Percentiles rank a stretch among this genome's conserved stretches.
phyloP scores from a whole-genome alignment of 2,329 filamentous ascomycete genomes.

The Penicillium sp. region DNA sequence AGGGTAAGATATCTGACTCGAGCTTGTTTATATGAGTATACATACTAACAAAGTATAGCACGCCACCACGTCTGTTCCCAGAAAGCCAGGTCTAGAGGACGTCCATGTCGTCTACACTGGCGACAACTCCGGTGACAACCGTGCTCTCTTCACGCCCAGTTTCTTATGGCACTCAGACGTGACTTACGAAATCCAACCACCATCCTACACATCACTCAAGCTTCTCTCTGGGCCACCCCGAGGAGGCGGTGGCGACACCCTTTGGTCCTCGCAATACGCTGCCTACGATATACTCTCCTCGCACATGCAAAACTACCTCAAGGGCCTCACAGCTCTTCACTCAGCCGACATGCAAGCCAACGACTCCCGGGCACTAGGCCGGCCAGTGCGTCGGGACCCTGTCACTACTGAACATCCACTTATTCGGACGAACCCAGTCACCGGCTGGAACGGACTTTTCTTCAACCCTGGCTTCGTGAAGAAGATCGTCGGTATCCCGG shows the following conservation, averaged over 20 bases:
- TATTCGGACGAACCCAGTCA: constrained; percentile 53
- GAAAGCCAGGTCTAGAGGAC: constrained; percentile 44
- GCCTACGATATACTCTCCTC: constrained; percentile 50
- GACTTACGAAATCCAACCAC: constrained; percentile 51
- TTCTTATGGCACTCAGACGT: constrained; percentile 52
- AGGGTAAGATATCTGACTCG: constrained; percentile 26
- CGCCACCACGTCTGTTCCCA: constrained; percentile 47
- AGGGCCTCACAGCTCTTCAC: constrained; percentile 49
- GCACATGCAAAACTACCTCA: constrained; percentile 51
- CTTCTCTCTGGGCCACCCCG: constrained; percentile 46
- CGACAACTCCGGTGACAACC: constrained; percentile 46
- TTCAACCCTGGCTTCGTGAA: constrained; percentile 53
- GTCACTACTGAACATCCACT: constrained; percentile 50
- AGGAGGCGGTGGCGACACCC: constrained; percentile 50
- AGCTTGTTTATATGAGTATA: not conserved
- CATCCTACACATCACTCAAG: constrained; percentile 50
- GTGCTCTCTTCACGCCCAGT: constrained; percentile 47
- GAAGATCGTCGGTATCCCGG: constrained; percentile 51
- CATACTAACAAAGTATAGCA: constrained; percentile 28
- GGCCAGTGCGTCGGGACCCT: constrained; percentile 45
- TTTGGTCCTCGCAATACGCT: constrained; percentile 52
- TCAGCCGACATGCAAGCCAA: constrained; percentile 48
- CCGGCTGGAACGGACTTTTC: constrained; percentile 54
- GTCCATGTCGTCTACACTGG: constrained; percentile 51
- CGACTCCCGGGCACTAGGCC: constrained; percentile 43